Base-by-base conservation (phyloP, 148 eudicot genomes). In the Cornus suecica region DNA sequence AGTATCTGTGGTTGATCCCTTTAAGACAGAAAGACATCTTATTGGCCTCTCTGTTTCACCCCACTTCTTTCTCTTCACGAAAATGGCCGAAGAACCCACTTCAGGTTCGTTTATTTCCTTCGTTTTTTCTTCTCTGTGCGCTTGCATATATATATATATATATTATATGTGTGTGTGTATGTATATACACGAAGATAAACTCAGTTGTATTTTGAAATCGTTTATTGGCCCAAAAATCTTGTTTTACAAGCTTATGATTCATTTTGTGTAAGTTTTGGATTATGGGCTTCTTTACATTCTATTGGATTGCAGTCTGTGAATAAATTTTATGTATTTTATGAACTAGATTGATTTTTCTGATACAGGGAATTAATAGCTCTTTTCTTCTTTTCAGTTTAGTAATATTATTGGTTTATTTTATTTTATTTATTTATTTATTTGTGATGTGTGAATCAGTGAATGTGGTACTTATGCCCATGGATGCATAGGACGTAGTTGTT, bases 81-180 rank as follows among this genome's bases (percentile, higher is more conserved):
- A 48, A 70, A 86, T 88, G 92, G 86, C 86, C 28, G 73, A 79
- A 20, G 75, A 62, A 23, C 78, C 78, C 75, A 74, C 78, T 68
- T 83, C 90, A 83, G 92, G 92, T 89, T 80, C 28, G 67, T 74
- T 22, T 58, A 58, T 1, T 18, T 58, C 62, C 20, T 5, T 58
- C 32, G 7, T 0, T 48, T 28, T 5, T 18, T 51, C 6, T 10
- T 1, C 8, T 8, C 1, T 26, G 18, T 15, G 1, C 28, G 26
- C 20, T n/a, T 14, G 24, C 16, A 29, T 32, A 28, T 1, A n/a
- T 8, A 1, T 41, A 5, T 20, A n/a, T 32, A 2, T 41, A 9
- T 27, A 18, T 66, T 37, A 4, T 72, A 61, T 25, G 26, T 27
- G 11, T 28, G 20, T 32, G 22, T 29, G 23, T 16, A 6, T 16